Evolutionary conservation across 305 asterid species (phyloP).

Genomic region (Lippia alba): DNA sequence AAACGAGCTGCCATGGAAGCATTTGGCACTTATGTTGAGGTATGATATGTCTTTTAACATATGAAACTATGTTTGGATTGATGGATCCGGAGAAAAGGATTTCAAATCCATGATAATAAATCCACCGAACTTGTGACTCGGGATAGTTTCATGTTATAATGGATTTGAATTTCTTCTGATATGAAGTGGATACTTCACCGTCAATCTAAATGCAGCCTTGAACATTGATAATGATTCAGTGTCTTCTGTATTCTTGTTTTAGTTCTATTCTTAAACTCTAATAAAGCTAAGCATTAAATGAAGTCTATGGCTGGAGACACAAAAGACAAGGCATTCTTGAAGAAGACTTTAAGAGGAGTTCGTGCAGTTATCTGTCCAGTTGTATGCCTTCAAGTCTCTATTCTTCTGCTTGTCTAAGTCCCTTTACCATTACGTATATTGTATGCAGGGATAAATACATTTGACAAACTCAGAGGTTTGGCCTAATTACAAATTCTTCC

Average conservation of each 20-base stretch:
- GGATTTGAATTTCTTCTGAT: neutral
- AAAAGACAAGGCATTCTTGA: conserved; percentile 61
- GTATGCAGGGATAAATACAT: no score
- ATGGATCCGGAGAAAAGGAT: neutral
- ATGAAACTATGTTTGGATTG: neutral
- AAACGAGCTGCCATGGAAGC: conserved; percentile 90
- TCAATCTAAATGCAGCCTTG: neutral
- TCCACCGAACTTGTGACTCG: neutral
- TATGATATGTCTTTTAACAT: conserved; percentile 35
- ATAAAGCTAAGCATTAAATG: conserved; percentile 28
- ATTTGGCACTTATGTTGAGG: conserved; percentile 97
- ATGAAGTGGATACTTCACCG: no score
- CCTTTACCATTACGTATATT: no score
- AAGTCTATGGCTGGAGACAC: conserved; percentile 78
- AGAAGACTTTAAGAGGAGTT: conserved; percentile 77
- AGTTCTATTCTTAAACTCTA: conserved; percentile 24
- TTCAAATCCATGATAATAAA: no score
- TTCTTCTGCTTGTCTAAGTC: neutral
- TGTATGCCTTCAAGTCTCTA: conserved; percentile 50
- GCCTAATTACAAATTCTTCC: no score
- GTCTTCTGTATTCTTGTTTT: conserved; percentile 11
- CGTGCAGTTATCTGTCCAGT: conserved; percentile 81
- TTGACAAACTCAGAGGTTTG: no score
- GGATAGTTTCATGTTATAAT: neutral
- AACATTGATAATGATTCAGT: conserved; percentile 8